Base-by-base conservation (phyloP, 73 alveolate species). In the Blepharisma japonicum region DNA sequence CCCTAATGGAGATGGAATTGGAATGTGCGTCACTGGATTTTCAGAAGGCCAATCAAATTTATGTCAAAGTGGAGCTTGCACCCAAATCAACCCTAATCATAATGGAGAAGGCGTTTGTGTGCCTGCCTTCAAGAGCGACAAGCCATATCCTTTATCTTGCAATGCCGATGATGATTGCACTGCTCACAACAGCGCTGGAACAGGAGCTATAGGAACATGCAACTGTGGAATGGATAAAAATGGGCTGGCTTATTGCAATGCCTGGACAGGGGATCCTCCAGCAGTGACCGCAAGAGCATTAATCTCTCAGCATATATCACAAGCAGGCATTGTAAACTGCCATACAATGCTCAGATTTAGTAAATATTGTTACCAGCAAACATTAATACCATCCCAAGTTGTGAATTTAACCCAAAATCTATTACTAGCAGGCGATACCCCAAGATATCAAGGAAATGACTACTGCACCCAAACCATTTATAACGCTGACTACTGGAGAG, bases 1-100 rank as follows among this genome's bases (percentile, higher is more conserved):
- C 2, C 48, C 74, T 61, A 25, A 18, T 61, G 74, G 74, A 25
- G 50, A 25, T 2, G 23, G n/a, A 14, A 39, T 61, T 14, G 74
- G 74, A 3, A 61, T 61, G 38, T 61, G 74, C 23, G 47, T 14
- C 18, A 39, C 14, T 25, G 23, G 14, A 39, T 39, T 61, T 61
- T 14, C 46, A 18, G 74, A 61, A 61, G 74, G 74, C n/a, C 47
- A 14, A 18, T 61, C 74, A 9, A 61, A 61, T 25, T 25, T 61
- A 18, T 61, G 74, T 4, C 74, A 61, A 61, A 20, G 47, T 20
- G 74, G 74, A 61, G 39, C 74, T 20, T 61, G 74, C 23, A 18
- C 14, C 23, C 38, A 14, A 14, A 14, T 39, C 2, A 61, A 61
- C 23, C 74, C 74, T 8, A 39, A 25, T 25, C 23, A 14, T 61